Conservation (phyloP, 2,329 filamentous ascomycete genomes). For the Pseudocercospora cruenta region DNA sequence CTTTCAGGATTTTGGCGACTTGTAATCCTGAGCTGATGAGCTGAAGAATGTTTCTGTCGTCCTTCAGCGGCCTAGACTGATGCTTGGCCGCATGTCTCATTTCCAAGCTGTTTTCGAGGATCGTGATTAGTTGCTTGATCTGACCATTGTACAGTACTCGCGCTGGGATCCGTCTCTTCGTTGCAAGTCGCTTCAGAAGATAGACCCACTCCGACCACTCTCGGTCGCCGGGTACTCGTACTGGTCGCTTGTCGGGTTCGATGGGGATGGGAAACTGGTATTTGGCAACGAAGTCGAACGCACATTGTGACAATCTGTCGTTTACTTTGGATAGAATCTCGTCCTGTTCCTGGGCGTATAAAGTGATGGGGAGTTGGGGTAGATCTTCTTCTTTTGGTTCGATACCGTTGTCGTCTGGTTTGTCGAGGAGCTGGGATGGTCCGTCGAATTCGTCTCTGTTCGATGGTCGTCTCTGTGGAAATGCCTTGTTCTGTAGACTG, state of each 20-base stretch:
- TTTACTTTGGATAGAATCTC: constrained; percentile 79
- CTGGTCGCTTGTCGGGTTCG: constrained; percentile 77
- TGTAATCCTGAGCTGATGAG: constrained; percentile 85
- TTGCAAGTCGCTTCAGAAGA: constrained; percentile 80
- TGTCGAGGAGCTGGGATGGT: constrained; percentile 78
- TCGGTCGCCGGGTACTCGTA: constrained; percentile 73
- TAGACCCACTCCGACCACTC: constrained; percentile 95
- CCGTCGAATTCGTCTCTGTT: constrained; percentile 90
- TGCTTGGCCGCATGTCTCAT: constrained; percentile 85
- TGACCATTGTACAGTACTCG: constrained; percentile 82
- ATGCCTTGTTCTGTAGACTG: constrained; percentile 32
- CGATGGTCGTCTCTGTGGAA: constrained; percentile 67
- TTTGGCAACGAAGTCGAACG: constrained; percentile 87
- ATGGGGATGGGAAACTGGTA: constrained; percentile 88
- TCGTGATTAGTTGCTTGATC: constrained; percentile 88
- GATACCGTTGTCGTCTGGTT: constrained; percentile 70
- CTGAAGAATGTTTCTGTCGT: constrained; percentile 86
- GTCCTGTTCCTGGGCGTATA: constrained; percentile 83
- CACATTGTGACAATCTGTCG: constrained; percentile 80
- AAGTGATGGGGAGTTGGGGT: constrained; percentile 78
- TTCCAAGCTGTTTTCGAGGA: constrained; percentile 84
- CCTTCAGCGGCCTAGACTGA: constrained; percentile 80
- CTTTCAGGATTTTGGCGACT: constrained; percentile 84
- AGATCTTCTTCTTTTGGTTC: constrained; percentile 79
- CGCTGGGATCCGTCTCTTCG: constrained; percentile 82